Conservation (phyloP, 495 filamentous ascomycete genomes). For the Peziza echinospora region DNA sequence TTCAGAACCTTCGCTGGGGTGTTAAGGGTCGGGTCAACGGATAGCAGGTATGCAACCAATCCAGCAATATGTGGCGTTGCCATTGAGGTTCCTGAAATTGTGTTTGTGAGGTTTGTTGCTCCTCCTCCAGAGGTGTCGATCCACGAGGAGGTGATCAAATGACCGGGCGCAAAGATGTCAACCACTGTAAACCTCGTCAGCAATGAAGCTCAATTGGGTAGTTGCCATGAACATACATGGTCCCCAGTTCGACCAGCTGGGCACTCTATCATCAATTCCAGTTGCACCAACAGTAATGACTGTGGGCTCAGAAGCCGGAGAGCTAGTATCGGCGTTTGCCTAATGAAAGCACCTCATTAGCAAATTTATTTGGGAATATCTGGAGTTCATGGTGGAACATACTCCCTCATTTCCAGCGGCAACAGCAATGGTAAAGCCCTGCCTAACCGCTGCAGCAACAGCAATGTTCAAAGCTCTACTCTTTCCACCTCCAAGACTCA, state of each 20-base stretch:
- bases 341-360: too few species aligned
- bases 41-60: constrained; percentile 33
- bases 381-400: constrained; percentile 24
- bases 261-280: not conserved
- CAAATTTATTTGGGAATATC: not conserved
- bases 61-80: constrained; percentile 37
- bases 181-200: constrained; percentile 11
- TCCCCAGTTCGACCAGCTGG: constrained; percentile 1
- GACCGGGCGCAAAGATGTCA: constrained; percentile 24
- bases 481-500: not conserved
- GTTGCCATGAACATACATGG: not conserved
- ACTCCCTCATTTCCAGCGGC: not conserved
- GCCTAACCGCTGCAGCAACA: not conserved
- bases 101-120: not conserved
- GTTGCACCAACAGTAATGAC: constrained; percentile 1
- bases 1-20: too few species aligned
- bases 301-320: not conserved
- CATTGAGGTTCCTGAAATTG: constrained; percentile 8
- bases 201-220: not conserved
- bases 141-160: constrained; percentile 21
- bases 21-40: too few species aligned
- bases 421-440: not conserved
- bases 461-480: not conserved
- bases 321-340: not conserved
- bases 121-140: constrained; percentile 5